Evolutionary conservation across 495 filamentous ascomycete genomes (phyloP).

Genomic region (Tuber microsphaerosporum): DNA sequence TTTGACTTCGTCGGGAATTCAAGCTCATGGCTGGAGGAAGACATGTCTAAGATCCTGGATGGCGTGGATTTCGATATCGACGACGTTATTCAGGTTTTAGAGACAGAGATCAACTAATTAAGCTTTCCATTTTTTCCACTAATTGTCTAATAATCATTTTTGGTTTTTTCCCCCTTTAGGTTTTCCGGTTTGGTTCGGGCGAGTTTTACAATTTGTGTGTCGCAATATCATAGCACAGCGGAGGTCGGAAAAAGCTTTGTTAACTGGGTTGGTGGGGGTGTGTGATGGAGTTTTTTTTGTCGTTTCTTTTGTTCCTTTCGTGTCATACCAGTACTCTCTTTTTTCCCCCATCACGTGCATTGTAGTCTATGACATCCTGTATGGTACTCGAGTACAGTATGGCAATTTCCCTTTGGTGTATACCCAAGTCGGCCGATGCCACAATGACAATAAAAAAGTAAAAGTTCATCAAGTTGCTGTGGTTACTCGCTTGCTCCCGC

Average conservation of each 20-base stretch:
- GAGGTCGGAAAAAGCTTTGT: not conserved
- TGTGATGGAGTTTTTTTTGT: not conserved
- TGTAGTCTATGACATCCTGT: not conserved
- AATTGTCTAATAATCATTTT: not conserved
- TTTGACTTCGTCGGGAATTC: conserved; percentile 34
- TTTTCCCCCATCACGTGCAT: not conserved
- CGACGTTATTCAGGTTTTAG: conserved; percentile 41
- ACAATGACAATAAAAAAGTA: not conserved
- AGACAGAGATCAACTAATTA: conserved; percentile 36
- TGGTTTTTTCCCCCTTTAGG: not conserved
- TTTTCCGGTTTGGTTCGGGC: conserved; percentile 10
- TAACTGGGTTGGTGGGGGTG: not conserved
- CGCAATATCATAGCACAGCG: not conserved
- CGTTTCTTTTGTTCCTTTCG: not conserved
- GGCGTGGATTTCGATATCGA: conserved; percentile 40
- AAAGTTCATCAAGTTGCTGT: not conserved
- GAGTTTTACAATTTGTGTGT: not conserved
- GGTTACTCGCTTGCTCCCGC: not conserved
- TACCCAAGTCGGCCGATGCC: not conserved
- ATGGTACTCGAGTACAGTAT: too few species aligned
- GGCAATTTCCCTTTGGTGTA: not conserved
- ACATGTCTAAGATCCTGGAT: conserved; percentile 37
- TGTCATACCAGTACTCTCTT: not conserved
- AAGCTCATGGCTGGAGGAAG: conserved; percentile 31
- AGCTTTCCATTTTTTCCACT: not conserved